phyloP scores from a whole-genome alignment of 768 basidiomycete genomes.

The Filobasidium wieringae region DNA sequence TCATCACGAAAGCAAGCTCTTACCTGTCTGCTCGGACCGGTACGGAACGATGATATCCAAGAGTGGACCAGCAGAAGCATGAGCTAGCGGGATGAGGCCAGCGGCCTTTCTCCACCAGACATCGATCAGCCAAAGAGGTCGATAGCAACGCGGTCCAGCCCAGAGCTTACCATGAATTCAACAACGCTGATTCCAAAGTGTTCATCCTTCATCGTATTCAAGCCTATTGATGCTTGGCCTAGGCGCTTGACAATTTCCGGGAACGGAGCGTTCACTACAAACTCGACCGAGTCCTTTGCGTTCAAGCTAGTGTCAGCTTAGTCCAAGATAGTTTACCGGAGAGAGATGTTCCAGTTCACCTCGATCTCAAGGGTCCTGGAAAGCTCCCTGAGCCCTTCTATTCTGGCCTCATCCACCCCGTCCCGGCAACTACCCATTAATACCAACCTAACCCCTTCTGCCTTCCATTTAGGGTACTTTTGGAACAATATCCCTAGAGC shows the following conservation, averaged over 20 bases:
- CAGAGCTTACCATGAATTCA: slow-evolving; percentile 72
- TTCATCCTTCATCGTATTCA: slow-evolving; percentile 96
- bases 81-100: slow-evolving; percentile 79
- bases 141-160: background rate
- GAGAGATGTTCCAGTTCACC: slow-evolving; percentile 41
- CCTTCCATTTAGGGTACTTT: slow-evolving; percentile 47
- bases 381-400: slow-evolving; percentile 50
- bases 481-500: slow-evolving; percentile 55
- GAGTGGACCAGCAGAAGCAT: slow-evolving; percentile 84
- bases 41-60: slow-evolving; percentile 81
- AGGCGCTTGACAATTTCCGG: slow-evolving; percentile 58
- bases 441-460: slow-evolving; percentile 49
- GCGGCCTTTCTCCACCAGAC: slow-evolving; percentile 54
- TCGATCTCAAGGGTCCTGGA: slow-evolving; percentile 55
- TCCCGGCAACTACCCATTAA: slow-evolving; percentile 81
- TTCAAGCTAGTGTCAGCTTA: background rate
- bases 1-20: too few relatives aligned
- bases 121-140: background rate
- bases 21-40: too few relatives aligned
- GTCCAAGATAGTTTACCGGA: background rate
- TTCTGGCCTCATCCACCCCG: slow-evolving; percentile 56
- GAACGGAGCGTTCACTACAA: slow-evolving; percentile 75
- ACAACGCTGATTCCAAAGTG: slow-evolving; percentile 98
- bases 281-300: slow-evolving; percentile 54
- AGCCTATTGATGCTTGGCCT: slow-evolving; percentile 62